Evolutionary conservation across 225 moss, liverwort and hornwort species (phyloP), one percentile per base, ranked within the genome.

Genomic region (Antitrichia curtipendula): DNA sequence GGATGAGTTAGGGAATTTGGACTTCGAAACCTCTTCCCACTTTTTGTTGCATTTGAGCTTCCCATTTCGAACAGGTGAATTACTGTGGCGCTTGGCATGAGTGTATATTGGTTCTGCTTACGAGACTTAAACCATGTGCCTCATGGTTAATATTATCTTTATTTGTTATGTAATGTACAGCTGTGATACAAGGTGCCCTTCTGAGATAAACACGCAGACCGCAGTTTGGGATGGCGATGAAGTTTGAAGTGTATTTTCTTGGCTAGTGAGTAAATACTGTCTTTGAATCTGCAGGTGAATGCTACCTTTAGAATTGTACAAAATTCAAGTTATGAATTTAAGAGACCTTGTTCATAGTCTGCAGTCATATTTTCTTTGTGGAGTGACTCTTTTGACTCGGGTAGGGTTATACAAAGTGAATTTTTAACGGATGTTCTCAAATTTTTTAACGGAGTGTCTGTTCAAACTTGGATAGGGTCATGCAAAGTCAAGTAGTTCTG

Each of bases 1-100:
- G 92, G 90, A 88, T 73, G 92, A 92, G 87, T 87, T 92, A 90
- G 82, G 27, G 68, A 57, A 80, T 80, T 84, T 59, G 71, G 65
- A 66, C 72, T 73, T 82, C 38, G 60, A 78, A 77, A 59, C 65
- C 52, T 73, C 57, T 68, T 53, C 71, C 82, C 50, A 38, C 57
- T 78, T 16, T 61, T 84, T 58, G 72, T 77, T 75, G 72, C 86
- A 53, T 79, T 70, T 84, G 78, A 85, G 79, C 74, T 83, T 68
- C 64, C 78, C 60, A 50, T 84, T 81, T 86, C 75, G 41, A 88
- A 40, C 83, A 86, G 91, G 88, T 90, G 54, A 88, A 76, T 20
- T 81, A 86, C 86, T 54, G 14, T 75, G 75, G 63, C 80, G 64
- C 84, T 78, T 85, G 61, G 78, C 77, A 63, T 71, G 57, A 71